Conservation (phyloP, 331 rosid species). For the Pyrus hybrid region DNA sequence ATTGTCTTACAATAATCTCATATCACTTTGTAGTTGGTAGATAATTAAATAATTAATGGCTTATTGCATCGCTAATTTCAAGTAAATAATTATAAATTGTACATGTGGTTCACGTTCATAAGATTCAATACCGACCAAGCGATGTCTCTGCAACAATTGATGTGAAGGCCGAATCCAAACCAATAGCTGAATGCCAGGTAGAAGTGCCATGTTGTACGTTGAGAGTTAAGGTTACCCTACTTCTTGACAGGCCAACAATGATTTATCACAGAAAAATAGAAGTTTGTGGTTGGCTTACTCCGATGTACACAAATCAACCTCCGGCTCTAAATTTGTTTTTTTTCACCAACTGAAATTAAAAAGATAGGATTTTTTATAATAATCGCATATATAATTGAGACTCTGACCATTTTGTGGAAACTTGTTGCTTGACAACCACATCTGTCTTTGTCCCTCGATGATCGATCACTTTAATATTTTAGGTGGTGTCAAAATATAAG, state of each 20-base stretch:
- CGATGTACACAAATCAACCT: background rate
- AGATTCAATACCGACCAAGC: background rate
- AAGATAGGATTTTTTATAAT: too few species aligned
- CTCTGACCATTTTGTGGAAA: background rate
- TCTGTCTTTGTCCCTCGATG: slow-evolving; percentile 37
- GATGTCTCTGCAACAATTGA: background rate
- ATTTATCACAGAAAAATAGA: background rate
- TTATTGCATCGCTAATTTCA: background rate
- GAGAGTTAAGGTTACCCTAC: background rate
- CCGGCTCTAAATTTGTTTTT: background rate
- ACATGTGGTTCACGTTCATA: background rate
- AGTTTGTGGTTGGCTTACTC: slow-evolving; percentile 8
- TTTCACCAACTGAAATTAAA: too few species aligned
- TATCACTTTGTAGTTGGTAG: background rate
- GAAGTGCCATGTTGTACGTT: background rate
- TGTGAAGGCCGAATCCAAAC: background rate
- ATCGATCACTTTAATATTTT: slow-evolving; percentile 15
- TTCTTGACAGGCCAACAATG: slow-evolving; percentile 1
- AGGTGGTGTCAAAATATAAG: slow-evolving; percentile 6
- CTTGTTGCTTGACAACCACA: slow-evolving; percentile 44
- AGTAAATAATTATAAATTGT: background rate
- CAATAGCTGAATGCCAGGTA: background rate
- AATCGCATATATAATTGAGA: background rate
- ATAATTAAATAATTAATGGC: background rate
- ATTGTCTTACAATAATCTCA: too few species aligned